Percentiles rank a stretch among this genome's conserved stretches.
Evolutionary conservation across 257 asterid species (phyloP).

Genomic region (Solanum rostratum): DNA sequence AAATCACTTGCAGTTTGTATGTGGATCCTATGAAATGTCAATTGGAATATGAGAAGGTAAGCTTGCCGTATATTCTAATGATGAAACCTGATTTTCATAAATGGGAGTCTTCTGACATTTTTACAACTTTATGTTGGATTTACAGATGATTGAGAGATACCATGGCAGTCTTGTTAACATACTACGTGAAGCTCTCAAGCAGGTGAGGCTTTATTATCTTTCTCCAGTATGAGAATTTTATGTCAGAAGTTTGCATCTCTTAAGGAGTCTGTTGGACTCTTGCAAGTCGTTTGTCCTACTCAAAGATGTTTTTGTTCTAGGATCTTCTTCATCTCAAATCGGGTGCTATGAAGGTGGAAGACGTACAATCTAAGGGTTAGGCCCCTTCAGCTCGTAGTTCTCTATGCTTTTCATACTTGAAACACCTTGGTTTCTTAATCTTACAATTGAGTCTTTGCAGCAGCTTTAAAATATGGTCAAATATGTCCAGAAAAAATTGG

Average conservation of each 20-base stretch:
- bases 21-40: neutral
- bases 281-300: neutral
- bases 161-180: neutral
- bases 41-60: neutral
- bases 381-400: neutral
- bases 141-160: neutral
- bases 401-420: neutral
- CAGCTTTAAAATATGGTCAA: neutral
- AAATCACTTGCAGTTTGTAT: neutral
- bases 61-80: neutral
- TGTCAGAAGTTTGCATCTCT: neutral
- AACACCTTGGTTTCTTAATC: neutral
- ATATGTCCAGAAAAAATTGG: neutral
- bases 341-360: neutral
- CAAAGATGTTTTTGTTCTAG: neutral
- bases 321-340: neutral
- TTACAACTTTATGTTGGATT: neutral
- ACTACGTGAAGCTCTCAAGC: neutral
- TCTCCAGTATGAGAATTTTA: neutral
- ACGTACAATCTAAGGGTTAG: neutral
- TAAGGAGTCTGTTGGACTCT: neutral
- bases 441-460: neutral
- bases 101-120: neutral
- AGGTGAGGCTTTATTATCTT: neutral
- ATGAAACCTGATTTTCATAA: neutral